Conservation (phyloP, 2,329 filamentous ascomycete genomes). For the Fusarium mexicanum region DNA sequence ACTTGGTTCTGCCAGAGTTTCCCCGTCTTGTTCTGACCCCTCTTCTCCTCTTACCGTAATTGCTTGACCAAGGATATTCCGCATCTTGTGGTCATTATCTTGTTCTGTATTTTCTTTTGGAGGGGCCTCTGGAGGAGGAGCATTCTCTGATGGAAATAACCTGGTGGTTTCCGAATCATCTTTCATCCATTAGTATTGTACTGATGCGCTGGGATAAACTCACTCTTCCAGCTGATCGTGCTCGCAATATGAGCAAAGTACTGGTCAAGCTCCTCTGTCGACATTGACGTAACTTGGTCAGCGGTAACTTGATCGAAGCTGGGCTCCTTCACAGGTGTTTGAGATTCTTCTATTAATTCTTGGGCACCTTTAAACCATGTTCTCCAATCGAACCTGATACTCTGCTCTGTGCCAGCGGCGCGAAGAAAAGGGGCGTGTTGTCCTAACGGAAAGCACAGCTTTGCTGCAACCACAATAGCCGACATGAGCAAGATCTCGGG, state of each 20-base stretch:
- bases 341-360: conserved; percentile 20
- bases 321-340: conserved; percentile 14
- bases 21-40: not conserved
- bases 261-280: conserved; percentile 67
- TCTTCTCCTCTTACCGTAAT: conserved; percentile 18
- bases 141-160: conserved; percentile 49
- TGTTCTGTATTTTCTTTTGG: conserved; percentile 39
- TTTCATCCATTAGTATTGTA: conserved; percentile 25
- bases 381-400: conserved; percentile 70
- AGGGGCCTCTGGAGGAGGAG: conserved; percentile 22
- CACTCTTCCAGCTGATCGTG: conserved; percentile 48
- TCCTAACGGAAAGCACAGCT: conserved; percentile 82
- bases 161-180: conserved; percentile 44
- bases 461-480: conserved; percentile 78
- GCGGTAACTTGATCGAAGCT: conserved; percentile 66
- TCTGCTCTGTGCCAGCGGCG: conserved; percentile 19
- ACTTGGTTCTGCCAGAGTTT: not conserved
- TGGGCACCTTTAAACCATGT: conserved; percentile 69
- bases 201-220: not conserved
- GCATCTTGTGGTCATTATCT: conserved; percentile 39
- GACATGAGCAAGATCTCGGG: conserved; percentile 81
- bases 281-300: conserved; percentile 70
- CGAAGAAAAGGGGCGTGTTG: conserved; percentile 54
- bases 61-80: conserved; percentile 34
- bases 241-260: conserved; percentile 64